These are phyloP conservation scores for Lactarius sanguifluus DNA, from an alignment of 768 basidiomycete genomes.

Conservation along the genomic window DNA sequence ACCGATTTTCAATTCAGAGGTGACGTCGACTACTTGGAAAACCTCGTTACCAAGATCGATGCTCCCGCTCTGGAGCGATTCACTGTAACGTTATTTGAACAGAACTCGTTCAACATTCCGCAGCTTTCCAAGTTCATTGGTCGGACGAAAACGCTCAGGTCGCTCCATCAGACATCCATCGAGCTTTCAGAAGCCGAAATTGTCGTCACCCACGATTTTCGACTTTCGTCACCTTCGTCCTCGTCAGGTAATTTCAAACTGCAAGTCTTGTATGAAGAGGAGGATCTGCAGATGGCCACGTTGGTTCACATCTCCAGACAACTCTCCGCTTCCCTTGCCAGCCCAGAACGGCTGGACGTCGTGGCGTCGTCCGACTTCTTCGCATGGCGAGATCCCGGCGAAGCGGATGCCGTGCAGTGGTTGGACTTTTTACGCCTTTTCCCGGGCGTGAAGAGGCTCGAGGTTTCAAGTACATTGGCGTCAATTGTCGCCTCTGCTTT, in stretches of 20 bases:
- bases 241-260: not conserved
- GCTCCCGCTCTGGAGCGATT: not conserved
- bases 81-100: not conserved
- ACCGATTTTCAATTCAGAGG: slow-evolving; percentile 3
- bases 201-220: not conserved
- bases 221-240: not conserved
- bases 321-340: not conserved
- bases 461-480: not conserved
- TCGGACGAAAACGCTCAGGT: not conserved
- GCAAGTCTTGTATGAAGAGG: not conserved
- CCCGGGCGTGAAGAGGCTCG: not conserved
- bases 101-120: not conserved
- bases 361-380: not conserved
- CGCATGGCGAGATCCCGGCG: not conserved
- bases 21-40: not conserved
- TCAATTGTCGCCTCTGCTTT: not conserved
- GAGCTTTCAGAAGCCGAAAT: not conserved
- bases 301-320: slow-evolving; percentile 6
- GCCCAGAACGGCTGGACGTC: not conserved
- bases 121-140: not conserved
- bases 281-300: not conserved
- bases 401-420: slow-evolving; percentile 5
- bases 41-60: not conserved
- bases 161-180: not conserved
- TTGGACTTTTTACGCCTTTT: slow-evolving; percentile 8